Evolutionary conservation across 768 basidiomycete genomes (phyloP).

Genomic region (Tricholoma matsutake): DNA sequence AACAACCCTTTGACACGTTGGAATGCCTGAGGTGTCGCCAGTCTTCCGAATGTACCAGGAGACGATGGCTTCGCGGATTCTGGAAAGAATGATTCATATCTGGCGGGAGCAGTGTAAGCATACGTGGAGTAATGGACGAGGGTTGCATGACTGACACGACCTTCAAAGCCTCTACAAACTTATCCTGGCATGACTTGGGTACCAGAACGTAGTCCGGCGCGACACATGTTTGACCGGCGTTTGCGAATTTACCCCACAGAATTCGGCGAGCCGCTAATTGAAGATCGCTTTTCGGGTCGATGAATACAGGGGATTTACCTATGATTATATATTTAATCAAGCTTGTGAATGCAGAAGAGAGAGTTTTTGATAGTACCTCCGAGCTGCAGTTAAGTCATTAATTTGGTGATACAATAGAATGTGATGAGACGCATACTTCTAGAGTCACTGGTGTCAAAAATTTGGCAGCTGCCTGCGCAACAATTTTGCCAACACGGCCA

Average conservation of each 20-base stretch:
- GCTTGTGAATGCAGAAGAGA: background rate
- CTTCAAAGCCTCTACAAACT: conserved; percentile 41
- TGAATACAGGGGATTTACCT: conserved; percentile 73
- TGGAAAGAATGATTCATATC: conserved; percentile 56
- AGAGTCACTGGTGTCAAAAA: conserved; percentile 63
- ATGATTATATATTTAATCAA: background rate
- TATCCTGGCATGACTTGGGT: conserved; percentile 41
- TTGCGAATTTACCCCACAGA: conserved; percentile 76
- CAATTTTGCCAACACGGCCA: conserved; percentile 59
- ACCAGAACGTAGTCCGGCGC: conserved; percentile 59
- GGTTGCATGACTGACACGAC: conserved; percentile 29
- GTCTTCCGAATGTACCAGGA: conserved; percentile 45
- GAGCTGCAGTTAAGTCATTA: conserved; percentile 35
- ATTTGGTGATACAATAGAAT: background rate
- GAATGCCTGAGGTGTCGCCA: conserved; percentile 54
- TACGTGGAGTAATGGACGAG: background rate
- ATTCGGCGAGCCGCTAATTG: conserved; percentile 65
- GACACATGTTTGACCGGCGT: conserved; percentile 76
- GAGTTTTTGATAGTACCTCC: conserved; percentile 29
- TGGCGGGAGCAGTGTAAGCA: conserved; percentile 17
- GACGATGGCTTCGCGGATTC: conserved; percentile 42
- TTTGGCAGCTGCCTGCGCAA: conserved; percentile 74
- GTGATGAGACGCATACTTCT: conserved; percentile 25
- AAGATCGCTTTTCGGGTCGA: conserved; percentile 69
- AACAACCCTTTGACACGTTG: conserved; percentile 59